A percentile compares a stretch with the other conserved stretches of the same genome.
phyloP scores from a whole-genome alignment of 2,329 filamentous ascomycete species.

The Pochonia chlamydosporia region DNA sequence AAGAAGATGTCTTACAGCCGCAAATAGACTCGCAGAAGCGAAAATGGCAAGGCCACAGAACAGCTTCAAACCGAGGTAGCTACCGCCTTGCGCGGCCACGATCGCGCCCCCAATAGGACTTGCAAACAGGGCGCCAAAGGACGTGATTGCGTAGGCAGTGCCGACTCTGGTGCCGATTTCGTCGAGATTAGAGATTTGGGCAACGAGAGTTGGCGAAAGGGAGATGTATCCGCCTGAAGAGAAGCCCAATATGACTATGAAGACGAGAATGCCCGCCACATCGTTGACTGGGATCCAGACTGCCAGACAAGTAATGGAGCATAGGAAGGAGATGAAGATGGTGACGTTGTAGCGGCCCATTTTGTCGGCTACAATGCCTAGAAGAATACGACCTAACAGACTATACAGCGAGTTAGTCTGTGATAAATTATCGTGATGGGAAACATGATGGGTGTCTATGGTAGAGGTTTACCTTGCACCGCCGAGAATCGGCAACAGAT shows the following conservation, averaged over 20 bases:
- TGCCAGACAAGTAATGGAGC: slow-evolving; percentile 37
- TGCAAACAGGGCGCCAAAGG: slow-evolving; percentile 60
- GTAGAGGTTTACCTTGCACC: slow-evolving; percentile 34
- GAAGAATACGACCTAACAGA: slow-evolving; percentile 46
- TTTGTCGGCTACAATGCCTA: slow-evolving; percentile 41
- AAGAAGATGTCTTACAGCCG: slow-evolving; percentile 26
- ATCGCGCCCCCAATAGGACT: slow-evolving; percentile 63
- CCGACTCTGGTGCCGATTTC: slow-evolving; percentile 66
- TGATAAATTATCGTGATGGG: not conserved
- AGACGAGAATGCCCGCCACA: slow-evolving; percentile 56
- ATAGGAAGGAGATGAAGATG: slow-evolving; percentile 46
- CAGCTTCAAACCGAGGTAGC: slow-evolving; percentile 55
- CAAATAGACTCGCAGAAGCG: slow-evolving; percentile 20
- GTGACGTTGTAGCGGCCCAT: slow-evolving; percentile 41
- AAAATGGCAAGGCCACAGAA: slow-evolving; percentile 54
- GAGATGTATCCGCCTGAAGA: slow-evolving; percentile 59
- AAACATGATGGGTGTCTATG: not conserved
- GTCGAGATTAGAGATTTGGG: slow-evolving; percentile 64
- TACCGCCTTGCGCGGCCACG: slow-evolving; percentile 43
- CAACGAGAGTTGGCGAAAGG: slow-evolving; percentile 57
- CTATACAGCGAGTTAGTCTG: slow-evolving; percentile 18
- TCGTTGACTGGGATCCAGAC: slow-evolving; percentile 44
- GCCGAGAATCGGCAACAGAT: slow-evolving; percentile 53
- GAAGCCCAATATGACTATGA: slow-evolving; percentile 64
- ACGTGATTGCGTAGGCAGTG: slow-evolving; percentile 53